Evolutionary conservation across 2,329 filamentous ascomycete species (phyloP), one percentile per base, ranked within the genome.

Genomic region (Bipolaris sorokiniana): DNA sequence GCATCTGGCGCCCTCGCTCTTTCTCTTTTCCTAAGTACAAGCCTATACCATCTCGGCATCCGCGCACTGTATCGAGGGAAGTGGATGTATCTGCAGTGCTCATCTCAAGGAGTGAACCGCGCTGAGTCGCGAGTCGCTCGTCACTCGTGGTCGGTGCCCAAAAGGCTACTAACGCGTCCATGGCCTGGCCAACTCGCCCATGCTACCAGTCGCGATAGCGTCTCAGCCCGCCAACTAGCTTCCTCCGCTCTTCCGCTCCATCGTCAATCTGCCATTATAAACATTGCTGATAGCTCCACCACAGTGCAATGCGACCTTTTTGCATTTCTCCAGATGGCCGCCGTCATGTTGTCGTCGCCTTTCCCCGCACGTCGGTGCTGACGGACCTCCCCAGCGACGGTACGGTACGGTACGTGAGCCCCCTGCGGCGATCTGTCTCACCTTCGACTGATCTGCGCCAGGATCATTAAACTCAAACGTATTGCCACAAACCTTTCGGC

Each of bases 341-440:
- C n/a, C 22, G 34, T 48, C 15, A 23, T 34, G 15, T 37, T 48
- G 9, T 38, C 20, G 22, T 13, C 34, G 13, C 15, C 11, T 3
- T 23, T 33, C n/a, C 16, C 18, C 7, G 18, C 44, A 11, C 7
- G 28, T 33, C n/a, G 31, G 28, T 34, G 18, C 13, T 34, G 44
- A 23, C 28, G 28, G 31, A 15, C 23, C 20, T 18, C 10, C 13
- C 40, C 38, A 22, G 38, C 40, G 15, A 4, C n/a, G 28, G 28
- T 31, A 31, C 28, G 28, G 20, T 26, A 42, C 22, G 22, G 40
- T 26, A 26, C 13, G 7, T 37, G 40, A 34, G 20, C 36, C 23
- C 40, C 46, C 49, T 51, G 49, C n/a, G 40, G 20, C 31, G 49
- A 51, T 51, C 49, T 15, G 40, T 33, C 40, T 15, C 26, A 7